A percentile compares a stretch with the other conserved stretches of the same genome.
Evolutionary conservation across 139 green algal genomes (phyloP).

Genomic region (Asterochloris sp.): DNA sequence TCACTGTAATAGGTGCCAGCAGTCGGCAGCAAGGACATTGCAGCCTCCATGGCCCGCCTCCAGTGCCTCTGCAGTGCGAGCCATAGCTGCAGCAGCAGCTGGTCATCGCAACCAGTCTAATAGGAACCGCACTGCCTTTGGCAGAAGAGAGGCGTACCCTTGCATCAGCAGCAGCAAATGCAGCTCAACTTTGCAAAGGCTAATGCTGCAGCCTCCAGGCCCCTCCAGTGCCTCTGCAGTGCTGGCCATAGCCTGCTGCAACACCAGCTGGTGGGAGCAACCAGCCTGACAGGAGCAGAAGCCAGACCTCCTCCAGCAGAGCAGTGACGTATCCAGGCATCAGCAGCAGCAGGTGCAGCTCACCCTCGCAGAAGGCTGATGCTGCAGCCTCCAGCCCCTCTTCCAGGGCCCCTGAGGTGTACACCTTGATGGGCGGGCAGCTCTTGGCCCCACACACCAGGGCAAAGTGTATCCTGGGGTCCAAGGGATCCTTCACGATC

Average conservation of each 20-base stretch:
- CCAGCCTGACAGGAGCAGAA: neutral
- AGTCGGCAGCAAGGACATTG: neutral
- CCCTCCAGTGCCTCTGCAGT: neutral
- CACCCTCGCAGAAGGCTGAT: constrained; percentile 49
- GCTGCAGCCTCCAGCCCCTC: constrained; percentile 67
- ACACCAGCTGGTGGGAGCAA: neutral
- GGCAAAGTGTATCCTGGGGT: constrained; percentile 94
- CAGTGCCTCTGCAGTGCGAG: neutral
- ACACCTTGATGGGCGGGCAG: constrained; percentile 91
- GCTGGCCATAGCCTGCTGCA: neutral
- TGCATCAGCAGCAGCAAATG: no score
- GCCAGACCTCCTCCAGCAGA: neutral
- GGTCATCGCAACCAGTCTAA: neutral
- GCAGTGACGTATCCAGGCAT: neutral
- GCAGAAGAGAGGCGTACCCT: no score
- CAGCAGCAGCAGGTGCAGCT: neutral
- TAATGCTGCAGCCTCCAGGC: neutral
- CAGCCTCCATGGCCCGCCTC: neutral
- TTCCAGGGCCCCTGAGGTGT: constrained; percentile 72
- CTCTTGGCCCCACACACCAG: constrained; percentile 90
- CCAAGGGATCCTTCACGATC: constrained; percentile 31
- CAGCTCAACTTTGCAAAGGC: neutral
- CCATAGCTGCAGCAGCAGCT: neutral
- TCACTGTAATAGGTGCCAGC: no score
- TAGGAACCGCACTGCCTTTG: no score